Evolutionary conservation across 2,329 filamentous ascomycete genomes (phyloP), one percentile per base, ranked within the genome.

Genomic region (Sclerotiophoma versabilis): DNA sequence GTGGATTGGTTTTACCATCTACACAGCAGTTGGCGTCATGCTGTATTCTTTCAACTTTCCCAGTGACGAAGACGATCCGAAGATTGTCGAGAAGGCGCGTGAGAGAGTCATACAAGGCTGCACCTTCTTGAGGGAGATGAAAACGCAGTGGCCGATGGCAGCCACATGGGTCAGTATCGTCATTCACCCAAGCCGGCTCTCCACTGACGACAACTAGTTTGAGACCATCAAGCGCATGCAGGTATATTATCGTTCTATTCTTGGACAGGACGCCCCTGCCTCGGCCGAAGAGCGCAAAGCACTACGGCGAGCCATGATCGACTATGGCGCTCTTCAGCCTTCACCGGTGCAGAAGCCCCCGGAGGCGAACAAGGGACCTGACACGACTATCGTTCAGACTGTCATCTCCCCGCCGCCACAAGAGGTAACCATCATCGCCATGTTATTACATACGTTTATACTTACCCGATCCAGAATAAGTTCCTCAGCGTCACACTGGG

Each of bases 211-310:
- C 3, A 8, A 8, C 17, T 23, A 75, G 73, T 75, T 74, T 26
- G 73, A 77, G 33, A 77, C 75, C 1, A 76, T 77, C 59, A 76
- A 76, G 49, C 74, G 74, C 53, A 77, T 77, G 75, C 74, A 76
- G 39, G 74, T 69, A 0, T 76, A 75, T 58, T 77, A 77, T 52
- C 68, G 70, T 38, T 73, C 71, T 8, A 63, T 72, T 1, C 62
- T 68, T 5, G 70, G 68, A 3, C 71, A 76, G 52, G 73, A 69
- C 20, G 68, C 59, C 0, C 65, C 71, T 2, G 71, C 73, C 8
- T 74, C 70, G 3, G 73, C 69, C 2, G 72, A 75, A 50, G 74
- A 77, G 55, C 69, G 74, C 17, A 69, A 70, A 32, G 73, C 66
- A 0, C 65, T 77, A 12, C 65, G 69, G 11, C 71, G 67, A 20